phyloP scores from a whole-genome alignment of 805 yeast genomes.

The Pichia thaimueangensis region DNA sequence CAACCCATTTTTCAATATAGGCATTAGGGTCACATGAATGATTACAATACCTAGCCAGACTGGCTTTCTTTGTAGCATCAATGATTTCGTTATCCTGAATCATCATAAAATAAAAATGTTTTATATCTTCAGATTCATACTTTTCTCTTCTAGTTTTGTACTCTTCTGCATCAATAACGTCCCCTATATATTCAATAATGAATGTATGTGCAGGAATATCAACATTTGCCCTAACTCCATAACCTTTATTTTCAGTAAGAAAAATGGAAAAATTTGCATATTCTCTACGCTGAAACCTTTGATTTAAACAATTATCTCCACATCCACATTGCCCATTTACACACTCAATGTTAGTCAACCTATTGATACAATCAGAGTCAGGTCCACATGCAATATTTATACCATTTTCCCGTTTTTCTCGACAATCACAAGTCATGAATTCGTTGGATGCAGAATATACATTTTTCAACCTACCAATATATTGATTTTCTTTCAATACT shows the following conservation, averaged over 20 bases:
- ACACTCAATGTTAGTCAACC: slow-evolving; percentile 91
- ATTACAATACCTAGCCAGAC: slow-evolving; percentile 85
- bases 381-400: slow-evolving; percentile 71
- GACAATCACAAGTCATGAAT: slow-evolving; percentile 87
- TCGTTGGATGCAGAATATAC: slow-evolving; percentile 61
- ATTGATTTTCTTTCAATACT: slow-evolving; percentile 52
- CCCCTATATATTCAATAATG: slow-evolving; percentile 90
- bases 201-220: slow-evolving; percentile 59
- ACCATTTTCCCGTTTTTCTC: slow-evolving; percentile 36
- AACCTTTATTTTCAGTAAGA: slow-evolving; percentile 79
- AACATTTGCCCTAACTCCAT: slow-evolving; percentile 71
- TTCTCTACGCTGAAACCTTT: slow-evolving; percentile 73
- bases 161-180: slow-evolving; percentile 75
- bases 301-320: slow-evolving; percentile 77
- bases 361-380: slow-evolving; percentile 82
- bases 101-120: slow-evolving; percentile 95
- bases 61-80: slow-evolving; percentile 89
- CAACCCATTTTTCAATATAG: slow-evolving; percentile 95
- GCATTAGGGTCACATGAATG: slow-evolving; percentile 96
- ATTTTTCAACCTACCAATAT: slow-evolving; percentile 58
- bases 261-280: slow-evolving; percentile 79
- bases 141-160: slow-evolving; percentile 68
- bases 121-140: slow-evolving; percentile 61
- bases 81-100: slow-evolving; percentile 86
- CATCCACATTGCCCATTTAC: slow-evolving; percentile 63